Base-by-base conservation (phyloP, 495 filamentous ascomycete species). In the Poronia punctata region DNA sequence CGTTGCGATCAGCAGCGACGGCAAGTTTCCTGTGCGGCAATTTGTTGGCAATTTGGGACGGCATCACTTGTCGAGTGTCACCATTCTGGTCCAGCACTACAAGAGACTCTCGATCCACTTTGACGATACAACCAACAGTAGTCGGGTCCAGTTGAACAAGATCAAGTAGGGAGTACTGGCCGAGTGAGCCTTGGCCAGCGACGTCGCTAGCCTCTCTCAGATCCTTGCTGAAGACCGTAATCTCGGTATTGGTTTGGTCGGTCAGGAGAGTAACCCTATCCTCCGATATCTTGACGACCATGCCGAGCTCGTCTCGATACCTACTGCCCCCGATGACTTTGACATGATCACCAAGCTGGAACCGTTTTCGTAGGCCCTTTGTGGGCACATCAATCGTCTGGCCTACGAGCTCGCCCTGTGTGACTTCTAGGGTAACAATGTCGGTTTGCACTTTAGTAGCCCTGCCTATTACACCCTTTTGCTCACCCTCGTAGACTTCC, bases 171-270 rank as follows among this genome's bases (percentile, higher is more conserved):
- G 90, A 85, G 60, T 82, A 96, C 56, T 88, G 83, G 11, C 86
- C 86, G 17, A 86, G 74, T 32, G 82, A 78, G 7, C 80, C 80
- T 45, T 84, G 76, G 29, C 81, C 85, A 39, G 85, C 88, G 49
- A 88, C 84, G 50, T 99, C 92, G 31, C 82, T 84, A 27, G 93
- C 92, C 59, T 94, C 83, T 42, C 92, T 76, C 25, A 99, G 70
- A 61, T 99, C 93, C 53, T 94, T 95, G 64, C 89, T 95, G 67
- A 99, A 99, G 2, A 99, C 90, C 0, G 89, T 96, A 43, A 99
- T 86, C 60, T 97, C 93, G 38, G 82, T 79, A 64, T 88, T 88
- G 37, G 74, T 88, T 52, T 88, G 82, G 62, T 99, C 93, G 38
- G 82, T 93, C 20, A 97, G 65, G 38, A 99, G 64, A 1, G 93